Percentiles rank a stretch among this genome's conserved stretches.
phyloP scores from a whole-genome alignment of 352 stramenopile genomes.

The Phytophthora constricta region DNA sequence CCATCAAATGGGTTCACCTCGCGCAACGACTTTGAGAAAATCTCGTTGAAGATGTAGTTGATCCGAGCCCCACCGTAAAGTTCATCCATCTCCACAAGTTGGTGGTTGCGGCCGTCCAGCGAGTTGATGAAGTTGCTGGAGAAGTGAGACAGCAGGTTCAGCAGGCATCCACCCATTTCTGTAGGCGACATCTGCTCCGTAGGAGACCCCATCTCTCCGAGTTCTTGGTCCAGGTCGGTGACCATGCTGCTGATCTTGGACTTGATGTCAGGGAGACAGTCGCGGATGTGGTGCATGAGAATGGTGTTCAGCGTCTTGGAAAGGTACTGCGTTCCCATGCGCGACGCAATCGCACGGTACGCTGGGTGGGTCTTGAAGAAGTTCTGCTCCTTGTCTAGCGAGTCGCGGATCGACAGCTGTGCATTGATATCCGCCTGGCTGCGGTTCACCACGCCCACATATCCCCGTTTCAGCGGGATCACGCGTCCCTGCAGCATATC shows the following conservation, averaged over 20 bases:
- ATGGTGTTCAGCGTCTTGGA: conserved; percentile 98
- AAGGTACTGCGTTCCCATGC: conserved; percentile 97
- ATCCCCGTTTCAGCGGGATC: conserved; percentile 97
- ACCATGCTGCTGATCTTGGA: conserved; percentile 97
- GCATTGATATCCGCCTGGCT: conserved; percentile 99
- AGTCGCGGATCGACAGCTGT: conserved; percentile 95
- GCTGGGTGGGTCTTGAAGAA: conserved; percentile 98
- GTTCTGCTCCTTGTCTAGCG: conserved; percentile 94
- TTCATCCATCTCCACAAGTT: conserved; percentile 90
- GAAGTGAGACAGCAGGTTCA: conserved; percentile 95
- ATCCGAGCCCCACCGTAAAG: conserved; percentile 98
- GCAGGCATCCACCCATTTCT: conserved; percentile 93
- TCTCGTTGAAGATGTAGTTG: conserved; percentile 99
- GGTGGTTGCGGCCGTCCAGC: conserved; percentile 86
- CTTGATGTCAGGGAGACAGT: conserved; percentile 99
- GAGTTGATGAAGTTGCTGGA: conserved; percentile 91
- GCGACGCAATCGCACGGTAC: conserved; percentile 93
- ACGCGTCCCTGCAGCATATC: conserved; percentile 97
- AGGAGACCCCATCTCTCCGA: conserved; percentile 95
- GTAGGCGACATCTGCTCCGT: conserved; percentile 90
- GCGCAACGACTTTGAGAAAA: conserved; percentile 91
- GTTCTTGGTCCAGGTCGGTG: conserved; percentile 93
- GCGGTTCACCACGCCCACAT: conserved; percentile 99
- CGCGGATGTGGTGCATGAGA: conserved; percentile 99
- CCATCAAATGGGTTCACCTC: conserved; percentile 97